phyloP scores from a whole-genome alignment of 352 stramenopile species.

The Phytophthora quininea region DNA sequence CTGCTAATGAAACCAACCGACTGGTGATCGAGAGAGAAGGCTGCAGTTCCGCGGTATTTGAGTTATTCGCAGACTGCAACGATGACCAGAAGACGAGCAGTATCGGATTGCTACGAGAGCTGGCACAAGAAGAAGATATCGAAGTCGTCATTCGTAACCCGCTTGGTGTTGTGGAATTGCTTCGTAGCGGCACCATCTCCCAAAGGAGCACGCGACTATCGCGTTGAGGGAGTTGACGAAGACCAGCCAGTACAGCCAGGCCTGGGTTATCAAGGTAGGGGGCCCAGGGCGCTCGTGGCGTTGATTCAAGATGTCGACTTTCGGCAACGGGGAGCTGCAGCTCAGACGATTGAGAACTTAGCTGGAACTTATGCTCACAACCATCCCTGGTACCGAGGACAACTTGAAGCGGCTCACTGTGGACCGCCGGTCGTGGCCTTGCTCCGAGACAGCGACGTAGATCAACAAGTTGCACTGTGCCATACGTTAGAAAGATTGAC shows the following conservation, averaged over 20 bases:
- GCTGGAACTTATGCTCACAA: neutral
- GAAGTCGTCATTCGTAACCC: neutral
- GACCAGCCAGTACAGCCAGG: neutral
- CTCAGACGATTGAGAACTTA: neutral
- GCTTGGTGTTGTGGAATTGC: neutral
- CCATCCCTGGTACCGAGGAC: neutral
- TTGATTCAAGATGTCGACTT: neutral
- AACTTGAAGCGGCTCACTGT: neutral
- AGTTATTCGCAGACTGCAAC: neutral
- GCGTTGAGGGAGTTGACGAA: neutral
- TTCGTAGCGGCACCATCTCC: neutral
- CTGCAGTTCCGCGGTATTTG: neutral
- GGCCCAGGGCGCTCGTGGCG: neutral
- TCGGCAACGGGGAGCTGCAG: neutral
- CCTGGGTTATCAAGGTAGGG: neutral
- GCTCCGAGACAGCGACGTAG: neutral
- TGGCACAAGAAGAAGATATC: neutral
- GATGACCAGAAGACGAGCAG: neutral
- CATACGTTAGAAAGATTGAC: neutral
- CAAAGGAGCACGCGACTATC: neutral
- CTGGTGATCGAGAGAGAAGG: neutral
- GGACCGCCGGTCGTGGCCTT: neutral
- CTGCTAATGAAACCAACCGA: neutral
- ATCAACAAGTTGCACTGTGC: neutral
- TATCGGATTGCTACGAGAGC: neutral